Evolutionary conservation across 2,329 filamentous ascomycete species (phyloP), one percentile per base, ranked within the genome.

Genomic region (Penicillium sp.): DNA sequence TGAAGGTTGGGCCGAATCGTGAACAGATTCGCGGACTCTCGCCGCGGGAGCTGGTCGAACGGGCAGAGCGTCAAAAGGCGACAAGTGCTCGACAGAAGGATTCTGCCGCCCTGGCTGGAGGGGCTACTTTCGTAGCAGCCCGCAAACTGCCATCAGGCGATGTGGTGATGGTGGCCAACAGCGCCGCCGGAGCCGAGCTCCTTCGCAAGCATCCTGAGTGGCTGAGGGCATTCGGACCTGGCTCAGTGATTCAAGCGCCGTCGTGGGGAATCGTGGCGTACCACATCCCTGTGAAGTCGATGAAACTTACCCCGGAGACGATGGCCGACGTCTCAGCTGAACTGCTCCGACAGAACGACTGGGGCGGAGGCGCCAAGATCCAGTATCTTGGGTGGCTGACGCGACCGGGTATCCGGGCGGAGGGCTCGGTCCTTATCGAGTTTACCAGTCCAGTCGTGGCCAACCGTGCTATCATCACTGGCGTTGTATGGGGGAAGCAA

Each of bases 161-260:
- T 25, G 30, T 48, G 8, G 38, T 31, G 7, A 46, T 51, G 44
- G 13, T 51, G 4, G 49, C 44, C 4, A 51, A 51, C 33, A 51
- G 31, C 40, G 49, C 44, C 14, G 40, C 44, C 0, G 44, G 39
- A 6, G 49, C 49, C 24, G 44, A 43, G 40, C 10, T 44, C 36
- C 49, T 51, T 27, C 39, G 43, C 30, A 51, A 47, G 31, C 38
- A 51, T 24, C 3, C 44, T 9, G 38, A 13, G 22, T 51, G 39
- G 49, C 24, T 51, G 30, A 51, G 31, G 30, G 43, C 49, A 4
- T 46, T 46, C 22, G 44, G 49, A 22, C 49, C 39, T 14, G 49
- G 49, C 30, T 51, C 38, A 13, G 49, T 46, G 44, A 42, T 51
- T 27, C 30, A 51, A 28, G 36, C 38, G 39, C 49, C 43, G 18